Evolutionary conservation across 1,284 basidiomycete genomes (phyloP), one percentile per base, ranked within the genome.

Genomic region (Apiotrichum mycotoxinovorans): DNA sequence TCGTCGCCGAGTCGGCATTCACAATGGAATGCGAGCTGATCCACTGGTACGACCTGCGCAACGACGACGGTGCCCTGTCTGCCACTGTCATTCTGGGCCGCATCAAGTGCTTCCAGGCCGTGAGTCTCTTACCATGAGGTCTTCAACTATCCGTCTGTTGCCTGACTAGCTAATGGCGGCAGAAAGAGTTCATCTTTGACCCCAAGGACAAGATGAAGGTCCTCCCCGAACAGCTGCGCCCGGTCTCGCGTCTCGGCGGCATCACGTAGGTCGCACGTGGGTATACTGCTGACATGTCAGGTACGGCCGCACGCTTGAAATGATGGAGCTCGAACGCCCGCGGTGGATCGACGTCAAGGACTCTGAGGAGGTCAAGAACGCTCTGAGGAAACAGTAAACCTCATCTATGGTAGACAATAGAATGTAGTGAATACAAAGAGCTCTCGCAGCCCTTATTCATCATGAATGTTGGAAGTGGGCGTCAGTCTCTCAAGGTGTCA

Each of bases 1-100:
- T 85, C 54, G 86, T 89, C 3, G 82, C 80, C 58, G 88, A 90
- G 74, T 85, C 86, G 60, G 83, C 83, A 2, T 82, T 88, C 57
- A 82, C 83, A 53, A 80, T 89, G 74, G 88, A 89, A 77, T 89
- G 87, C 78, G 81, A 82, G 79, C 77, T 87, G 33, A 79, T 82
- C 70, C 81, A 83, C 66, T 80, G 76, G 61, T 80, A 85, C 65
- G 83, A 86, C 62, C 80, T 87, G 52, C 70, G 67, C 50, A 68
- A 79, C 71, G 71, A 75, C 49, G 48, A 44, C 56, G 78, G 79
- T 35, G 75, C 74, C 30, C 61, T 78, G 42, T 81, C 83, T 15
- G 80, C 81, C 3, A 85, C 84, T 9, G 75, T 88, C 23, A 73
- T 87, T 48, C 70, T 90, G 30, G 87, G 87, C 4, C 79, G 82